Percentiles rank a stretch among this genome's conserved stretches.
Conservation (phyloP, 2,329 filamentous ascomycete genomes). For the Cercospora sp. region DNA sequence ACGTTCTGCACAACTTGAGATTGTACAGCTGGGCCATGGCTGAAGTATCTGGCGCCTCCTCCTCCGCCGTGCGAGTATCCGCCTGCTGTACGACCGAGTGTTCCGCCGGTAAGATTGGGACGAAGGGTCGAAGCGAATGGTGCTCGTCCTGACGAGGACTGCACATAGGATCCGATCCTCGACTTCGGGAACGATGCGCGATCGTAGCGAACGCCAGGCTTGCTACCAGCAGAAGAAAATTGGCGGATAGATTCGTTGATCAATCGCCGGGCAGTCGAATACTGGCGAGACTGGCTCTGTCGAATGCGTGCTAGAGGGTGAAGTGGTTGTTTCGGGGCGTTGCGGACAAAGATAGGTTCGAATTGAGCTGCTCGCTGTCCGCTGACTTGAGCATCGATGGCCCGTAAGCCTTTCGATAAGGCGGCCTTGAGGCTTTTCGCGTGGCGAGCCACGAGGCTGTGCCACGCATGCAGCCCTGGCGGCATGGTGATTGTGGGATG, state of each 20-base stretch:
- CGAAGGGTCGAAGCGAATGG: constrained; percentile 87
- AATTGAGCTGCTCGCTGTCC: constrained; percentile 46
- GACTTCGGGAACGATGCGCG: constrained; percentile 58
- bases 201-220: constrained; percentile 47
- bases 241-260: constrained; percentile 49
- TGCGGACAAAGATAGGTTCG: constrained; percentile 61
- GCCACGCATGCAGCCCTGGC: constrained; percentile 40
- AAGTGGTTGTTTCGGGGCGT: constrained; percentile 58
- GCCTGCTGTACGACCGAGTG: constrained; percentile 78
- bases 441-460: constrained; percentile 39
- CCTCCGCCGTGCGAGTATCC: constrained; percentile 76
- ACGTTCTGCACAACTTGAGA: constrained; percentile 94
- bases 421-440: constrained; percentile 38
- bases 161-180: constrained; percentile 56
- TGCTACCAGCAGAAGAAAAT: constrained; percentile 50
- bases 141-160: constrained; percentile 68
- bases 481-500: constrained; percentile 36
- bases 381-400: constrained; percentile 35
- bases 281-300: constrained; percentile 64
- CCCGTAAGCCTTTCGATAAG: constrained; percentile 31
- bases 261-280: constrained; percentile 55
- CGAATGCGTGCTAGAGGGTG: constrained; percentile 63
- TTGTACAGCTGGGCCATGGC: constrained; percentile 78
- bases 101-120: constrained; percentile 87
- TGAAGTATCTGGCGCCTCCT: constrained; percentile 82